A percentile compares a stretch with the other conserved stretches of the same genome.
Conservation (phyloP, 2,329 filamentous ascomycete genomes). For the Pyricularia pennisetigena region DNA sequence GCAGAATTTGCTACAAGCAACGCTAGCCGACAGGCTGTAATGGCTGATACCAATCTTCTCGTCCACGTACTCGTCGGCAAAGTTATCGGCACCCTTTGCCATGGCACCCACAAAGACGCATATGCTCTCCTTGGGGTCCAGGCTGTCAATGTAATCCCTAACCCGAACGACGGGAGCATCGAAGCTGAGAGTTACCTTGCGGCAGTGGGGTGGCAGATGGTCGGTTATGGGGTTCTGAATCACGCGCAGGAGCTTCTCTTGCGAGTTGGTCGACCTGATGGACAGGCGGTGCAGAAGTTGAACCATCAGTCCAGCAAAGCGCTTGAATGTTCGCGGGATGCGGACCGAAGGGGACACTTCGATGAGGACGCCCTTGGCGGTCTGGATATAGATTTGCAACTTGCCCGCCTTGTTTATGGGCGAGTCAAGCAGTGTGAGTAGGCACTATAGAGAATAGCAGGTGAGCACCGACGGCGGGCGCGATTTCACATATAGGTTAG, state of each 20-base stretch:
- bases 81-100: conserved; percentile 94
- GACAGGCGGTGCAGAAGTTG: conserved; percentile 92
- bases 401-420: conserved; percentile 97
- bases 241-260: conserved; percentile 94
- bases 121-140: conserved; percentile 80
- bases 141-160: conserved; percentile 74
- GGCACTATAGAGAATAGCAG: conserved; percentile 54
- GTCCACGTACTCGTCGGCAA: conserved; percentile 88
- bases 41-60: conserved; percentile 98
- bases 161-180: conserved; percentile 82
- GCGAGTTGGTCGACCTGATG: conserved; percentile 91
- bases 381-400: conserved; percentile 98
- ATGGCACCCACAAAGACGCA: conserved; percentile 98
- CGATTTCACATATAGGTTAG: not conserved
- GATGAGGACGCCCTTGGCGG: conserved; percentile 92
- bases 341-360: conserved; percentile 97
- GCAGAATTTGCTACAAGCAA: conserved; percentile 99
- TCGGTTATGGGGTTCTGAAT: conserved; percentile 98
- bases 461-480: conserved; percentile 6
- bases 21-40: conserved; percentile 92
- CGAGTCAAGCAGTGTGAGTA: conserved; percentile 92
- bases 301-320: conserved; percentile 97
- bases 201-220: conserved; percentile 91
- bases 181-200: conserved; percentile 94
- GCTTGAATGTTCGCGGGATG: conserved; percentile 97